phyloP scores from a whole-genome alignment of 495 filamentous ascomycete genomes.

The Schizothecium vesticola region DNA sequence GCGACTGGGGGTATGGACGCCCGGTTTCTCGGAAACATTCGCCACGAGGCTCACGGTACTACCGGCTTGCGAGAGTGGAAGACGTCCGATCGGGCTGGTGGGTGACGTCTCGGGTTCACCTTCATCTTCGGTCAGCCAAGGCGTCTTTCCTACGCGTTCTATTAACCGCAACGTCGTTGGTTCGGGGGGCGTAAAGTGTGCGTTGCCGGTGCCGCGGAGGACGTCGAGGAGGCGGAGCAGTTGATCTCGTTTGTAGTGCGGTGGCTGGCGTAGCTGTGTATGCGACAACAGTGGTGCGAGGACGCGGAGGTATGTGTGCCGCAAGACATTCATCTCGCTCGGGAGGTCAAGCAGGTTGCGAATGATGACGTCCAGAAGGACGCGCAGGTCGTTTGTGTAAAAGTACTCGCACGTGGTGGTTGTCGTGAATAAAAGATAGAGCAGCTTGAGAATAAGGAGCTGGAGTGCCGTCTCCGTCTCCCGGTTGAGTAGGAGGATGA shows the following conservation, averaged over 20 bases:
- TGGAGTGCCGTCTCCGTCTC: constrained; percentile 92
- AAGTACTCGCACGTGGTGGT: constrained; percentile 92
- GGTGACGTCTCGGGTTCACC: constrained; percentile 37
- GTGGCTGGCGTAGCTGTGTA: constrained; percentile 78
- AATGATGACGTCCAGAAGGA: constrained; percentile 91
- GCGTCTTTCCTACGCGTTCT: constrained; percentile 71
- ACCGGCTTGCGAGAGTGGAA: constrained; percentile 41
- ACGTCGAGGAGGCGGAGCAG: constrained; percentile 67
- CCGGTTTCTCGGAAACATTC: constrained; percentile 74
- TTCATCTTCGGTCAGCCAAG: constrained; percentile 62
- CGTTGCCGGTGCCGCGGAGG: constrained; percentile 54
- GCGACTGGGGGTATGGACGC: constrained; percentile 74
- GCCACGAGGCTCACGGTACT: constrained; percentile 68
- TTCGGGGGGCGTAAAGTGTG: constrained; percentile 86
- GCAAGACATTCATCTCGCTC: constrained; percentile 67
- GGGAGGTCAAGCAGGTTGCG: constrained; percentile 92
- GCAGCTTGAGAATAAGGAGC: constrained; percentile 86
- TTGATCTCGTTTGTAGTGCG: constrained; percentile 89
- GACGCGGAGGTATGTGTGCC: constrained; percentile 97
- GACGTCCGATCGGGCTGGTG: constrained; percentile 46
- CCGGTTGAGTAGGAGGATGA: constrained; percentile 92
- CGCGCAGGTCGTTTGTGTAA: constrained; percentile 93
- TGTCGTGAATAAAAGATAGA: constrained; percentile 93
- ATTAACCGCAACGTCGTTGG: constrained; percentile 84
- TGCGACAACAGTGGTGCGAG: constrained; percentile 84